These are phyloP conservation scores for Trichoderma aggressivum DNA, from an alignment of 2,329 filamentous ascomycete genomes.

Conservation along the genomic window DNA sequence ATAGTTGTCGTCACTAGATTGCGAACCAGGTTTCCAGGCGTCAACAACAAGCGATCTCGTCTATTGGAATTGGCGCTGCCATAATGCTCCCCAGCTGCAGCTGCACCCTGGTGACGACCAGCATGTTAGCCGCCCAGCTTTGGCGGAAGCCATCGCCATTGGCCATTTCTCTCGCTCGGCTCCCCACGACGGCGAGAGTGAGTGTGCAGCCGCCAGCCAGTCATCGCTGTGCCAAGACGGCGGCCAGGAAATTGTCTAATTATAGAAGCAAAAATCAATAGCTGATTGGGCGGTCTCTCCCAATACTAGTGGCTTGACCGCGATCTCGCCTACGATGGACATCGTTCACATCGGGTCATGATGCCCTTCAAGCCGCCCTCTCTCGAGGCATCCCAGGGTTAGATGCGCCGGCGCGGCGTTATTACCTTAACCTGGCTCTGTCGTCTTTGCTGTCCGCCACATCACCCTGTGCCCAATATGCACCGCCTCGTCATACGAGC, in stretches of 20 bases:
- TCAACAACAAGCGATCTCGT: background rate
- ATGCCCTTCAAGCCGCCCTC: conserved; percentile 18
- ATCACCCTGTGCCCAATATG: conserved; percentile 10
- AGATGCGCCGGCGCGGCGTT: background rate
- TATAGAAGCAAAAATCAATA: conserved; percentile 30
- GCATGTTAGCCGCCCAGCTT: conserved; percentile 19
- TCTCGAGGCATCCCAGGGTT: background rate
- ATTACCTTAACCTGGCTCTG: background rate
- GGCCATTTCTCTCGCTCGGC: conserved; percentile 21
- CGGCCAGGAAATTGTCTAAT: conserved; percentile 27
- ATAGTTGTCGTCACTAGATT: background rate
- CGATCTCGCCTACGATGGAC: conserved; percentile 23
- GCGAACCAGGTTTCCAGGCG: background rate
- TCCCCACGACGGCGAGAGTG: conserved; percentile 19
- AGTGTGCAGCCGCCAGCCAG: conserved; percentile 42
- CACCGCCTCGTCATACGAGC: conserved; percentile 19
- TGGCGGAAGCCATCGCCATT: conserved; percentile 21
- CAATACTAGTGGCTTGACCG: conserved; percentile 23
- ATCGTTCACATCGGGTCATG: conserved; percentile 24
- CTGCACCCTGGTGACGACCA: conserved; percentile 1
- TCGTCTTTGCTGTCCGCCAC: conserved; percentile 3
- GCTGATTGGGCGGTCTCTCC: conserved; percentile 33
- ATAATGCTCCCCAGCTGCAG: background rate
- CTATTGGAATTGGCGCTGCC: background rate
- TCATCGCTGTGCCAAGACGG: conserved; percentile 22